These are phyloP conservation scores for Lactuca saligna DNA, from an alignment of 129 eudicot species.

Conservation along the genomic window DNA sequence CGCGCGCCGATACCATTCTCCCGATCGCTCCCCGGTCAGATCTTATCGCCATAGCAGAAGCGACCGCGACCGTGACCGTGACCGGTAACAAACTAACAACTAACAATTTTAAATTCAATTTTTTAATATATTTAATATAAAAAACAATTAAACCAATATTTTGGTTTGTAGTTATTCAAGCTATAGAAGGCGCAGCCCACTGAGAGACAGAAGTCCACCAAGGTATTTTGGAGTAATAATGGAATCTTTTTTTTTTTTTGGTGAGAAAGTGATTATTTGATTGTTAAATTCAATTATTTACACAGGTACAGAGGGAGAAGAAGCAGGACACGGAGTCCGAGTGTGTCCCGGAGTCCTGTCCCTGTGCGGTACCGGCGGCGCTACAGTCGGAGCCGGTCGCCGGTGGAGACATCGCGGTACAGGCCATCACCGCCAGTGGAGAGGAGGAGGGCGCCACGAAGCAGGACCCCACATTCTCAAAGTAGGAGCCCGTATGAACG, in stretches of 20 bases:
- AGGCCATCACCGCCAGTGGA: constrained; percentile 68
- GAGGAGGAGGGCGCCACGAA: constrained; percentile 53
- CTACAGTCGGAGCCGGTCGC: constrained; percentile 79
- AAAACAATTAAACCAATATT: too few species aligned
- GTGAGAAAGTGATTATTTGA: not conserved
- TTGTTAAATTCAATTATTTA: not conserved
- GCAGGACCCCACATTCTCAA: constrained; percentile 41
- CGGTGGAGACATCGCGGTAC: constrained; percentile 60
- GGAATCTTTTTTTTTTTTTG: not conserved
- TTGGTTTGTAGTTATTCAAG: constrained; percentile 54
- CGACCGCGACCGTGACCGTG: constrained; percentile 86
- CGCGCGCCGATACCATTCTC: constrained; percentile 84
- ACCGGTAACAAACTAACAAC: constrained; percentile 49
- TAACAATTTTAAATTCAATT: too few species aligned
- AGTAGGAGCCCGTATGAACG: constrained; percentile 65
- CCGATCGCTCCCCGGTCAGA: constrained; percentile 84
- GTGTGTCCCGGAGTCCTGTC: constrained; percentile 79
- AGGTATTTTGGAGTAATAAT: constrained; percentile 40
- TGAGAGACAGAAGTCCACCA: constrained; percentile 88
- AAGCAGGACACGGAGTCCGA: constrained; percentile 80
- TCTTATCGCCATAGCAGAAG: constrained; percentile 77
- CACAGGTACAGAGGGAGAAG: constrained; percentile 87
- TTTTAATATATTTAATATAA: too few species aligned
- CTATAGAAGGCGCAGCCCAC: constrained; percentile 92
- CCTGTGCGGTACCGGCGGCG: constrained; percentile 92